Evolutionary conservation across 148 eudicot species (phyloP), one percentile per base, ranked within the genome.

Genomic region (Drosera capensis): DNA sequence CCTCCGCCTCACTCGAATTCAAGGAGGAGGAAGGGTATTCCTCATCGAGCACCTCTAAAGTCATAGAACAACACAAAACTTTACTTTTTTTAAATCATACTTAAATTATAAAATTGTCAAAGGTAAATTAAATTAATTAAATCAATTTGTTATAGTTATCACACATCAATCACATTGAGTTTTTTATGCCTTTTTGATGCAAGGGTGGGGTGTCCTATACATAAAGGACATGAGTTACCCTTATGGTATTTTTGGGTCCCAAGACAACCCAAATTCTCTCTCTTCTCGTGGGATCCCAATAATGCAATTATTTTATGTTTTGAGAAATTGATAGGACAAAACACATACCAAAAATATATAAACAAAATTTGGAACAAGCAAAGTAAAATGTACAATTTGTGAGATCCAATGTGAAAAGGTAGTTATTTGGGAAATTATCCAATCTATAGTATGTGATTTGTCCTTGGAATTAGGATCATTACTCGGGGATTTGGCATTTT

Each of bases 11-110:
- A 68, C 68, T 57, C 70, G 7, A 70, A 26, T 72, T 63, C 73
- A 49, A 68, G 86, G 56, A 74, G 90, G 68, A 79, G 96, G 67
- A 87, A 87, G 52, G 86, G 96, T 55, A 74, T 87, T 61, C 96
- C 96, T 58, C 96, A 70, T 43, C 72, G 96, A 23, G 96, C 96
- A 17, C 96, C 96, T 15, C 69, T 87, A 59, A 70, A 72, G 39
- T 74, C 79, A 23, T 79, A 73, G 7, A 26, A 29, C 8, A 18
- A 8, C 8, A 8, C 5, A 28, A 47, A 17, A 29, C 15, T 11
- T 5, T 22, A 15, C 22, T 20, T 30, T n/a, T 41, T 28, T 17
- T 22, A 3, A 23, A 34, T 34, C 28, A 30, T 3, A 3, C 4
- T 34, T 34, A 34, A 49, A 12, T 14, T 36, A 34, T 25, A n/a